Percentiles rank a stretch among this genome's conserved stretches.
phyloP scores from a whole-genome alignment of 805 yeast genomes.

The Starmerella geochares region DNA sequence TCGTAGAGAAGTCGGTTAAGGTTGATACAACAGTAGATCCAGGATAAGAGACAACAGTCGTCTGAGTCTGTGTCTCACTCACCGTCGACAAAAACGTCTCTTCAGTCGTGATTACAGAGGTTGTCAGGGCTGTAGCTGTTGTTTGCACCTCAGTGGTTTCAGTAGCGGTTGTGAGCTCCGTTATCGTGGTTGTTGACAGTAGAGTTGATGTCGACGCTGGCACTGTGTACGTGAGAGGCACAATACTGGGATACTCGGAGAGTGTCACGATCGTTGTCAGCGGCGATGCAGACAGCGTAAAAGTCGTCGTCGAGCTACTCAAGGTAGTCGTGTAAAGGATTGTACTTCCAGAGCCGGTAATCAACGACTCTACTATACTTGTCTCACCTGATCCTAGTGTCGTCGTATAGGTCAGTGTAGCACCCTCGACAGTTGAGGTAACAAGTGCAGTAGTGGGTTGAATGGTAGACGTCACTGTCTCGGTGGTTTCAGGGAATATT shows the following conservation, averaged over 20 bases:
- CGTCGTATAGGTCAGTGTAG: conserved; percentile 11
- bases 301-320: conserved; percentile 3
- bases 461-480: conserved; percentile 5
- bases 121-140: neutral
- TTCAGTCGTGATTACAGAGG: conserved; percentile 1
- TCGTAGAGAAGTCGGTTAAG: neutral
- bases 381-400: conserved; percentile 14
- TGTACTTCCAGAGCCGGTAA: conserved; percentile 15
- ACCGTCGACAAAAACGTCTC: neutral
- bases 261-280: conserved; percentile 14
- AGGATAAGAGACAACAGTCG: neutral
- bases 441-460: conserved; percentile 8
- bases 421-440: conserved; percentile 12
- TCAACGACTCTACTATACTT: conserved; percentile 1
- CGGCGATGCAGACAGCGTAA: conserved; percentile 4
- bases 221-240: conserved; percentile 13
- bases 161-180: neutral
- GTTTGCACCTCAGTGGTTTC: neutral
- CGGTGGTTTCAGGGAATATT: conserved; percentile 3
- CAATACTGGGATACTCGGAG: conserved; percentile 13
- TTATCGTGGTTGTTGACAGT: neutral
- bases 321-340: conserved; percentile 4
- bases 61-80: neutral
- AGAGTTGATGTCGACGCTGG: conserved; percentile 14
- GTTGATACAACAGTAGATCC: conserved; percentile 1